Conservation (phyloP, 2,329 filamentous ascomycete genomes). For the Elsinoe ampelina region DNA sequence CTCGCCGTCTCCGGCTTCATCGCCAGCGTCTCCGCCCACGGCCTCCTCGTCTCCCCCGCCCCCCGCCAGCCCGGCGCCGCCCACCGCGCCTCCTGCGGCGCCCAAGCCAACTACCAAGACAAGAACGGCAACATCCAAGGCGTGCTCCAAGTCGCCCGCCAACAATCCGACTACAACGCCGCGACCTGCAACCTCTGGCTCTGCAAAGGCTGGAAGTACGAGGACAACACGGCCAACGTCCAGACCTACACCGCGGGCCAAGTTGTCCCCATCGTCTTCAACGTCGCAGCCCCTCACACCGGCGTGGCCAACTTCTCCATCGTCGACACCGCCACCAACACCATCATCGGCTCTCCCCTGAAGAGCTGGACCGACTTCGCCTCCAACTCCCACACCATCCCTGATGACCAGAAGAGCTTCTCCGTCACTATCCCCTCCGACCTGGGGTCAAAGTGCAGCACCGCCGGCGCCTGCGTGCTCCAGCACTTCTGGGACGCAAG, state of each 20-base stretch:
- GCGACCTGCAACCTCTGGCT: conserved; percentile 44
- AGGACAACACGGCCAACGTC: conserved; percentile 46
- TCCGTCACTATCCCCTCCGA: conserved; percentile 45
- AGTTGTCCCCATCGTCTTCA: conserved; percentile 36
- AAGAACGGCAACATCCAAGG: conserved; percentile 50
- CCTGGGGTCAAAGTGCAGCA: conserved; percentile 38
- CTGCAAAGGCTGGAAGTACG: conserved; percentile 51
- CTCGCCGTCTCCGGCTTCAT: conserved; percentile 24
- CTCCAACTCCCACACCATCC: conserved; percentile 35
- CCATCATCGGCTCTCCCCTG: conserved; percentile 44
- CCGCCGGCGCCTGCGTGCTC: conserved; percentile 44
- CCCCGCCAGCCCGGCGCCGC: conserved; percentile 21
- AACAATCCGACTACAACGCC: conserved; percentile 41
- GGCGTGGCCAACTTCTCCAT: conserved; percentile 51
- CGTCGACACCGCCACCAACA: conserved; percentile 45
- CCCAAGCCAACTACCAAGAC: conserved; percentile 47
- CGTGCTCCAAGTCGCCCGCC: conserved; percentile 40
- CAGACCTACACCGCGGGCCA: conserved; percentile 43
- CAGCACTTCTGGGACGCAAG: conserved; percentile 56
- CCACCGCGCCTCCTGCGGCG: conserved; percentile 44
- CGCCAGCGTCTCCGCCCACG: conserved; percentile 27
- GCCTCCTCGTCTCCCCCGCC: conserved; percentile 28
- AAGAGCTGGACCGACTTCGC: conserved; percentile 50
- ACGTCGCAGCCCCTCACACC: conserved; percentile 45
- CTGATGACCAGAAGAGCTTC: conserved; percentile 41